phyloP scores from a whole-genome alignment of 2,329 filamentous ascomycete genomes.

The Coleophoma eucalyptorum region DNA sequence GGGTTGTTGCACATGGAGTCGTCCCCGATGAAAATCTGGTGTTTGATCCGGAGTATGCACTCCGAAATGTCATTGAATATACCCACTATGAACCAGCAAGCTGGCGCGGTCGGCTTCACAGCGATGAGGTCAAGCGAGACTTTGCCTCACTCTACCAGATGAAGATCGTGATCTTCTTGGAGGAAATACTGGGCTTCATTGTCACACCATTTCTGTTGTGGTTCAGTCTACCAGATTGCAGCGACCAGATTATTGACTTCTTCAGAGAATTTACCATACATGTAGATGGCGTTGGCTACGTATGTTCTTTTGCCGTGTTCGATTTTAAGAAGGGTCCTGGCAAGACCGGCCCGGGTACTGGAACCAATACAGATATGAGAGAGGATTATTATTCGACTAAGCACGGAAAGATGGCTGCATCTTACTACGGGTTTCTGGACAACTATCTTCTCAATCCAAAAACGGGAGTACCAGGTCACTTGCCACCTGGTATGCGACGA shows the following conservation, averaged over 20 bases:
- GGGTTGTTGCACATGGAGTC: conserved; percentile 77
- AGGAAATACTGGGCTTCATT: conserved; percentile 89
- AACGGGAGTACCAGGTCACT: conserved; percentile 58
- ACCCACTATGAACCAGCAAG: conserved; percentile 88
- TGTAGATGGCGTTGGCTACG: conserved; percentile 91
- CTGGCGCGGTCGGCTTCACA: conserved; percentile 88
- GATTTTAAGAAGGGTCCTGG: conserved; percentile 84
- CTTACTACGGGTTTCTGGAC: conserved; percentile 91
- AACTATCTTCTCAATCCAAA: conserved; percentile 79
- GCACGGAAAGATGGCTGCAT: conserved; percentile 97
- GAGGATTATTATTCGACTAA: conserved; percentile 94
- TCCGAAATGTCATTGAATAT: conserved; percentile 85
- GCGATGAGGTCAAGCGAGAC: conserved; percentile 86
- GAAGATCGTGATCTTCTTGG: conserved; percentile 85
- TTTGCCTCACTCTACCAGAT: conserved; percentile 90
- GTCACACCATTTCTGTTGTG: conserved; percentile 88
- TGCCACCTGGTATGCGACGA: conserved; percentile 50
- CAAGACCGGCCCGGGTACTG: conserved; percentile 38
- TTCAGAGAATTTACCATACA: conserved; percentile 97
- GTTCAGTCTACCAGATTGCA: conserved; percentile 80
- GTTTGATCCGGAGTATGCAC: conserved; percentile 86
- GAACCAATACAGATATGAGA: conserved; percentile 52
- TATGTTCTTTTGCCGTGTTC: conserved; percentile 96
- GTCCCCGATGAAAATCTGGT: conserved; percentile 86
- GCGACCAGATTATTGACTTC: conserved; percentile 93